Base-by-base conservation (phyloP, 2,329 filamentous ascomycete genomes). In the Dothideomycetidae sp. region DNA sequence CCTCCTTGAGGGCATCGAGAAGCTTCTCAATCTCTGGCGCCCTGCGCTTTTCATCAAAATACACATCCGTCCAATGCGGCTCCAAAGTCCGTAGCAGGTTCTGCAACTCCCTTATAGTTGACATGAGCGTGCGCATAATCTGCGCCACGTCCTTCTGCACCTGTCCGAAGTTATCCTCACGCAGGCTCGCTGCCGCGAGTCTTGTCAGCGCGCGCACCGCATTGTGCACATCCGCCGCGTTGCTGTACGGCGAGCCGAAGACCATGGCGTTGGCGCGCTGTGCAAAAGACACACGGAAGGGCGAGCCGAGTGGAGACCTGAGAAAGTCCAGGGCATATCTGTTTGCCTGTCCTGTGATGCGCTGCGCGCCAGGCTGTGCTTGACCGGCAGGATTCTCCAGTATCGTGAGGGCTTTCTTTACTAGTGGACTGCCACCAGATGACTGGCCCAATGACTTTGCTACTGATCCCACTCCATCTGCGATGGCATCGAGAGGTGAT, bases 101-200 rank as follows among this genome's bases (percentile, higher is more conserved):
- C 50, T 93, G 78, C 3, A 93, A 62, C 46, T 74, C 74, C 38
- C 63, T 68, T 39, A 85, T 75, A 1, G 81, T 75, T 0, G 56
- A 48, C 1, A 82, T 86, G 43, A 92, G 72, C 1, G 75, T 73
- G 32, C 78, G 72, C 35, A 94, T 73, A 40, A 93, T 77, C 33
- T 61, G 61, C 1, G 81, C 73, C 2, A 96, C 75, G 45, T 90
- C 81, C 30, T 75, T 68, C 46, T 92, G 79, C n/a, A 92, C 88
- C 48, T 82, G 81, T 10, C 88, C 88, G 52, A 76, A 90, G 32
- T 70, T 70, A 54, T 96, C 88, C 56, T 96, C 86, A 3, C 65
- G 63, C 37, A 94, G 60, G 56, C 81, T 88, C 44, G 71, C 71
- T 3, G 83, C 70, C 1, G 81, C 71, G 17, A 96, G 66, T n/a